A percentile compares a stretch with the other conserved stretches of the same genome.
These are phyloP conservation scores for Aegilops speltoides DNA, from an alignment of 176 grass and related monocot genomes.

Conservation along the genomic window DNA sequence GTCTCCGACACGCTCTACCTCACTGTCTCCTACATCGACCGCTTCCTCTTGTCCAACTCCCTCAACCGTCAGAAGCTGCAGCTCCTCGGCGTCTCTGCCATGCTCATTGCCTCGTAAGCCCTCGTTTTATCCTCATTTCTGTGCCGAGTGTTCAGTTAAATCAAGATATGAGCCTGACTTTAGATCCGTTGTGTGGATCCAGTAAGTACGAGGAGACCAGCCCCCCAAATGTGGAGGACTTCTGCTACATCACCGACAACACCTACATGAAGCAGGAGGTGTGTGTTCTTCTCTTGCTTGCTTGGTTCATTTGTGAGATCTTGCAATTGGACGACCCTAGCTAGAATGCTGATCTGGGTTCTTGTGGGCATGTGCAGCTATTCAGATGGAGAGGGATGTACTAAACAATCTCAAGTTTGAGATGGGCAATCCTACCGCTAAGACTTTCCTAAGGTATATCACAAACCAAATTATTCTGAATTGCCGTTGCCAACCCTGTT, in stretches of 20 bases:
- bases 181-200: background rate
- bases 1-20: conserved; percentile 71
- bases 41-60: conserved; percentile 45
- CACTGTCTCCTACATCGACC: conserved; percentile 64
- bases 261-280: conserved; percentile 67
- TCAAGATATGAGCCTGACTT: background rate
- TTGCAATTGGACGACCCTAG: too few species aligned
- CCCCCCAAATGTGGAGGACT: conserved; percentile 66
- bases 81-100: conserved; percentile 64
- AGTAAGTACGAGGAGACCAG: conserved; percentile 75
- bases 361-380: too few species aligned
- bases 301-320: background rate
- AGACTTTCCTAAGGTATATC: too few species aligned
- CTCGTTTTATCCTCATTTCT: background rate
- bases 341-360: too few species aligned
- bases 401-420: too few species aligned
- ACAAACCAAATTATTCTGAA: too few species aligned
- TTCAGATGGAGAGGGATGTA: too few species aligned
- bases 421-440: too few species aligned
- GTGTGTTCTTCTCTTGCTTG: background rate
- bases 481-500: too few species aligned
- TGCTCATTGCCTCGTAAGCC: conserved; percentile 76
- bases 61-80: conserved; percentile 51
- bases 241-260: conserved; percentile 72
- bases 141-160: background rate